Conservation (phyloP, 495 filamentous ascomycete species). For the Xylaria curta region DNA sequence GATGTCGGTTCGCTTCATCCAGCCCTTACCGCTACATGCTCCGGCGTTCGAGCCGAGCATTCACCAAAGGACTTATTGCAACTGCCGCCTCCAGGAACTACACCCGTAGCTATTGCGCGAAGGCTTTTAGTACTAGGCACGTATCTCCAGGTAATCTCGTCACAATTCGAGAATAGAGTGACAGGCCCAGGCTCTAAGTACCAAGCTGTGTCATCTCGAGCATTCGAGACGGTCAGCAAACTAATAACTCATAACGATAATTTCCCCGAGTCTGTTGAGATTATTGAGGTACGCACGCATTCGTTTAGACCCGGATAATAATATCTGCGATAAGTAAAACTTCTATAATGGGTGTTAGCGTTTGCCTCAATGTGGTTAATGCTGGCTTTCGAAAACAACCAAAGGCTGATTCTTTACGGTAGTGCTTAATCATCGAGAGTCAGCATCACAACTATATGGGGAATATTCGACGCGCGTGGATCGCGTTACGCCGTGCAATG, state of each 20-base stretch:
- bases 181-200: constrained; percentile 25
- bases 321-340: not conserved
- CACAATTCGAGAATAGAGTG: constrained; percentile 27
- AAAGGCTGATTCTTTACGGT: not conserved
- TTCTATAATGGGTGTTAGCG: not conserved
- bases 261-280: constrained; percentile 52
- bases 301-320: not conserved
- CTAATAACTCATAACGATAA: constrained; percentile 59
- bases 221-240: constrained; percentile 46
- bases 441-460: constrained; percentile 55
- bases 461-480: constrained; percentile 53
- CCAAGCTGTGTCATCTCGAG: constrained; percentile 44
- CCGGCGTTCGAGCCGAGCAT: constrained; percentile 21
- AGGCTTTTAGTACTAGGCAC: constrained; percentile 53
- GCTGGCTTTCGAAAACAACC: not conserved
- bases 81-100: constrained; percentile 44
- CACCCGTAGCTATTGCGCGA: constrained; percentile 55
- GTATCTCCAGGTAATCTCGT: constrained; percentile 49
- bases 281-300: constrained; percentile 43
- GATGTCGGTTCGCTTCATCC: constrained; percentile 38
- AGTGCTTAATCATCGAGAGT: constrained; percentile 57
- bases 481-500: constrained; percentile 52
- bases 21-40: constrained; percentile 37
- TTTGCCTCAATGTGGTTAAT: not conserved
- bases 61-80: constrained; percentile 43